Evolutionary conservation across 2,329 filamentous ascomycete species (phyloP).

Genomic region (Penicillium sp.): DNA sequence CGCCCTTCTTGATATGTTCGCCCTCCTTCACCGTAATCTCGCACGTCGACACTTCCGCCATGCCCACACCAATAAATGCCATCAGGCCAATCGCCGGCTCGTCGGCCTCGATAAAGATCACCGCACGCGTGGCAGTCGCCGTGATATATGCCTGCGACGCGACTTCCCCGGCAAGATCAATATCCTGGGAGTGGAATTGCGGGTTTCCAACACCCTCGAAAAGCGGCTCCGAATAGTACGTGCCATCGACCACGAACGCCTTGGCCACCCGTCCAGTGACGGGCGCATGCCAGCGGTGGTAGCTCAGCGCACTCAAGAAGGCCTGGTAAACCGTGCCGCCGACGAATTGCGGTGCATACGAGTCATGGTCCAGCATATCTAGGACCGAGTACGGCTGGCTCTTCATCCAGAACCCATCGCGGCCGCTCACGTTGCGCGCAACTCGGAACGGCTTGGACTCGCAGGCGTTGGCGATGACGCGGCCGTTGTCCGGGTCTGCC

Average conservation of each 20-base stretch:
- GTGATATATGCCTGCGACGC: slow-evolving; percentile 64
- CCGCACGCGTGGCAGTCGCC: slow-evolving; percentile 63
- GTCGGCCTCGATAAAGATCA: slow-evolving; percentile 70
- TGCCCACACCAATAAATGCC: slow-evolving; percentile 68
- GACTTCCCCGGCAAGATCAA: slow-evolving; percentile 28
- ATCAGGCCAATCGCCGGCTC: slow-evolving; percentile 65
- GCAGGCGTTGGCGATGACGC: slow-evolving; percentile 61
- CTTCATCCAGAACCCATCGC: slow-evolving; percentile 67
- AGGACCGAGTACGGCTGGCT: slow-evolving; percentile 64
- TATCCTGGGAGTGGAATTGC: slow-evolving; percentile 24
- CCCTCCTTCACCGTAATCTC: slow-evolving; percentile 67
- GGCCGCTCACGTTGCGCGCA: slow-evolving; percentile 50
- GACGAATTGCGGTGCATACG: slow-evolving; percentile 52
- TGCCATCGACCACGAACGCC: slow-evolving; percentile 59
- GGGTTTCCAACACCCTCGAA: slow-evolving; percentile 48
- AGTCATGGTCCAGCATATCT: slow-evolving; percentile 62
- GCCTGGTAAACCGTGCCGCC: slow-evolving; percentile 69
- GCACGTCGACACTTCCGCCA: slow-evolving; percentile 73
- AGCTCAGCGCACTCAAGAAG: slow-evolving; percentile 64
- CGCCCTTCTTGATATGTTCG: slow-evolving; percentile 65
- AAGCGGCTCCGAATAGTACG: slow-evolving; percentile 64
- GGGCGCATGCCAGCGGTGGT: slow-evolving; percentile 72
- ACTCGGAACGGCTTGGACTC: slow-evolving; percentile 61
- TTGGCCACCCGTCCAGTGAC: slow-evolving; percentile 60
- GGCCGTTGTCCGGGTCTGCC: slow-evolving; percentile 50